Percentiles rank a stretch among this genome's conserved stretches.
Evolutionary conservation across 768 basidiomycete species (phyloP).

Genomic region (Russula olivacea): DNA sequence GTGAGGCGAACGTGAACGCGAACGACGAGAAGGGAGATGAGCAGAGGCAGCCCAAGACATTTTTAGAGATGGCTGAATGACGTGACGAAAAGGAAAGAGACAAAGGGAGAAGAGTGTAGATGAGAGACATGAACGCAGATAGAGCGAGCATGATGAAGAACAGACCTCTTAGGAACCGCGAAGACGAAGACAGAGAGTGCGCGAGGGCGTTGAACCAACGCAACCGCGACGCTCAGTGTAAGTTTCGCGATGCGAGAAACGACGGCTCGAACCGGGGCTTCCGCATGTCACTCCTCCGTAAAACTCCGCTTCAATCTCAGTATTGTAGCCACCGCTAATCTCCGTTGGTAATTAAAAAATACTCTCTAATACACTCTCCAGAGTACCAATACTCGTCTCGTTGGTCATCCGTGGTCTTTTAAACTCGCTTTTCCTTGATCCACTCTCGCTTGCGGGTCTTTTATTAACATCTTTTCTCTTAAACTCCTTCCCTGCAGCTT

Average conservation of each 20-base stretch:
- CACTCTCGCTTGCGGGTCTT: not conserved
- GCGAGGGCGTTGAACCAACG: constrained; percentile 37
- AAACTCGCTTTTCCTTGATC: not conserved
- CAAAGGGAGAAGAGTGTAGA: constrained; percentile 47
- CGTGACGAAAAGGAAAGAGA: constrained; percentile 50
- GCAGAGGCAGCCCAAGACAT: constrained; percentile 64
- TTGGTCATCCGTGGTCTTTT: not conserved
- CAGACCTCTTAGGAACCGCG: constrained; percentile 76
- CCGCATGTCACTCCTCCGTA: constrained; percentile 29
- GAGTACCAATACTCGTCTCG: not conserved
- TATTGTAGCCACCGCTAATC: constrained; percentile 14
- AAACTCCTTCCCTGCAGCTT: constrained; percentile 36
- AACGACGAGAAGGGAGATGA: constrained; percentile 69
- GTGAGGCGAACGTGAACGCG: constrained; percentile 75
- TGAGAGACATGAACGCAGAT: constrained; percentile 65
- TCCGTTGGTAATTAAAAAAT: constrained; percentile 34
- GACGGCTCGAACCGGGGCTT: constrained; percentile 23
- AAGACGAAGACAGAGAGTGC: constrained; percentile 35
- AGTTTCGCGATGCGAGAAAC: constrained; percentile 53
- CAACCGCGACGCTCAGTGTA: constrained; percentile 39
- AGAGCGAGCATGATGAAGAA: constrained; percentile 88
- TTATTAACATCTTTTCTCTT: constrained; percentile 25
- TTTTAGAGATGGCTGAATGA: constrained; percentile 42
- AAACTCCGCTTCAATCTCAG: constrained; percentile 37
- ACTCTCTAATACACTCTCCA: constrained; percentile 15